Conservation (phyloP, 257 asterid genomes). For the Parsonsia alboflavescens region DNA sequence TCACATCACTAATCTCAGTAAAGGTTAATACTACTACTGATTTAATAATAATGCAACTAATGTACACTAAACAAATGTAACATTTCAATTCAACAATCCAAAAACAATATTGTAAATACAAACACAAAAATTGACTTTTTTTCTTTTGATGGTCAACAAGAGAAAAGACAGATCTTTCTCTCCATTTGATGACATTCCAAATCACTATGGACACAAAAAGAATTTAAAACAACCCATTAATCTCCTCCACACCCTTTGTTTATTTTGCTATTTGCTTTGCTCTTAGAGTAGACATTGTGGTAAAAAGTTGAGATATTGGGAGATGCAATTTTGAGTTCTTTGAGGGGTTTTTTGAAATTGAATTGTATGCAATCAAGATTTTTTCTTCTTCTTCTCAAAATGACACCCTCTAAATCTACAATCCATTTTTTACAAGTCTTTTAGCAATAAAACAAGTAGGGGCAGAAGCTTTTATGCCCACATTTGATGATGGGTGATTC, state of each 20-base stretch:
- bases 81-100: background rate
- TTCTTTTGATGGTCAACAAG: background rate
- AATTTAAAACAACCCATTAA: background rate
- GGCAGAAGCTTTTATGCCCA: background rate
- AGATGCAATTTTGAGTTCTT: slow-evolving; percentile 7
- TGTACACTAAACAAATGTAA: too few relatives aligned
- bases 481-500: background rate
- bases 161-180: background rate
- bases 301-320: slow-evolving; percentile 14
- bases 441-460: background rate
- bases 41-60: too few relatives aligned
- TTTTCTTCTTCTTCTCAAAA: background rate
- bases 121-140: background rate
- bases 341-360: background rate
- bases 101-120: background rate
- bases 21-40: too few relatives aligned
- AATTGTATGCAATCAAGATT: background rate
- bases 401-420: too few relatives aligned
- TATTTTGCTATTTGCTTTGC: background rate
- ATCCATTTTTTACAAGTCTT: too few relatives aligned
- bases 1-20: too few relatives aligned
- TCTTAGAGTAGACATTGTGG: slow-evolving; percentile 15
- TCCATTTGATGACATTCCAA: background rate
- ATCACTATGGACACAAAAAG: background rate
- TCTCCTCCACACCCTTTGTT: background rate